These are phyloP conservation scores for Boletus rufocinnamomeus DNA, from an alignment of 768 basidiomycete species.

Conservation along the genomic window DNA sequence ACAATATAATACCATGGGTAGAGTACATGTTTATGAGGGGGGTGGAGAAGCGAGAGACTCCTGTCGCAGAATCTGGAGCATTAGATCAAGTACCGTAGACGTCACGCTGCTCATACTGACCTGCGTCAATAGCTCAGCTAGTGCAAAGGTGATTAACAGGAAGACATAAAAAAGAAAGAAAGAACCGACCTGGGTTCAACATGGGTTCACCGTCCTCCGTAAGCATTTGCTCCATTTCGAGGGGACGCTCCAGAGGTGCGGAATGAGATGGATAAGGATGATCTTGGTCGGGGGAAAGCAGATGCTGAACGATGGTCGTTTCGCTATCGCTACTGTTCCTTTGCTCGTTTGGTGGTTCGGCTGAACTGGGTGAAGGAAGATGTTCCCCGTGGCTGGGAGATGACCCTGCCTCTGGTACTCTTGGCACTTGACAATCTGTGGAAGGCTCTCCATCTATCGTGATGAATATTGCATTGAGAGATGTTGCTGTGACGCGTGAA, in stretches of 20 bases:
- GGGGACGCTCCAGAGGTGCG: slow-evolving; percentile 36
- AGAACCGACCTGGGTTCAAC: slow-evolving; percentile 61
- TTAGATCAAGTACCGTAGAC: slow-evolving; percentile 29
- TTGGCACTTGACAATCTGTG: slow-evolving; percentile 7
- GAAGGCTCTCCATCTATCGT: slow-evolving; percentile 35
- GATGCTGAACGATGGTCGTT: slow-evolving; percentile 10
- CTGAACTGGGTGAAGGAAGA: slow-evolving; percentile 8
- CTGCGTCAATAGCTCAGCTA: slow-evolving; percentile 65
- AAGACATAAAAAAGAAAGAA: not conserved
- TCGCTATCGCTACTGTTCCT: slow-evolving; percentile 20
- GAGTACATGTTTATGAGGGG: slow-evolving; percentile 44
- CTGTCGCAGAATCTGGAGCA: slow-evolving; percentile 37
- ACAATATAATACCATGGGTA: slow-evolving; percentile 26
- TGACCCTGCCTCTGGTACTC: slow-evolving; percentile 9
- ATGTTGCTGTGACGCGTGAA: slow-evolving; percentile 29
- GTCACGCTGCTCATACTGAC: slow-evolving; percentile 35
- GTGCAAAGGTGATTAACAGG: slow-evolving; percentile 5
- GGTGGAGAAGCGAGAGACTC: slow-evolving; percentile 73
- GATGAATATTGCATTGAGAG: slow-evolving; percentile 39
- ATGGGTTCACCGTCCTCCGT: slow-evolving; percentile 68
- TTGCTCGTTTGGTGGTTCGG: slow-evolving; percentile 12
- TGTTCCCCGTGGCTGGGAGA: slow-evolving; percentile 9
- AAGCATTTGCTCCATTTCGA: slow-evolving; percentile 54
- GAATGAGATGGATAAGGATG: slow-evolving; percentile 31
- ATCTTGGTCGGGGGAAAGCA: slow-evolving; percentile 26